Percentiles rank a stretch among this genome's conserved stretches.
phyloP scores from a whole-genome alignment of 148 eudicot genomes.

The Rhododendron simsii region DNA sequence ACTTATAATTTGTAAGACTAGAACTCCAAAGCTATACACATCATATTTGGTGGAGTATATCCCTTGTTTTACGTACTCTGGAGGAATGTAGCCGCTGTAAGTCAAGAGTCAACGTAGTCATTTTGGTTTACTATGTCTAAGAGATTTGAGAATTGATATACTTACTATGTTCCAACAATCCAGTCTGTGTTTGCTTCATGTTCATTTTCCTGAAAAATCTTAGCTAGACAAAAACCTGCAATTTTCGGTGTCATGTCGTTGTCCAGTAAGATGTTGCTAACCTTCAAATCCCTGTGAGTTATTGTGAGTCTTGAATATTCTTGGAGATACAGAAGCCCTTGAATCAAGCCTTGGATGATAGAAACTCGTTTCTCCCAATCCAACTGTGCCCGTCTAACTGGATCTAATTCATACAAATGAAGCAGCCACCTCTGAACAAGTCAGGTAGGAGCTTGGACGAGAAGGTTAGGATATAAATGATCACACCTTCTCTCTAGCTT shows the following conservation, averaged over 20 bases:
- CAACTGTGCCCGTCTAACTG: neutral
- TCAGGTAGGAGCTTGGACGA: neutral
- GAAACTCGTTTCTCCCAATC: neutral
- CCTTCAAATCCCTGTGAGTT: slow-evolving; percentile 39
- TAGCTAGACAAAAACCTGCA: slow-evolving; percentile 44
- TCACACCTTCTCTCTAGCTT: neutral
- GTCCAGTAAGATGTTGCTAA: slow-evolving; percentile 37
- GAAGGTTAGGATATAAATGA: neutral
- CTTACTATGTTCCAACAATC: slow-evolving; percentile 49
- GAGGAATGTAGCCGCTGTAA: slow-evolving; percentile 38
- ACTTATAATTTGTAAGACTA: slow-evolving; percentile 34
- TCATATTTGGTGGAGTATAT: slow-evolving; percentile 38
- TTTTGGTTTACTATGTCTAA: neutral
- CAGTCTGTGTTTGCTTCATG: slow-evolving; percentile 31
- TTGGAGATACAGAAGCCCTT: neutral
- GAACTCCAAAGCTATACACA: slow-evolving; percentile 41
- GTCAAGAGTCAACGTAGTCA: neutral
- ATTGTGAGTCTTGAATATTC: slow-evolving; percentile 4
- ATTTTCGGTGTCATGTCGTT: slow-evolving; percentile 31
- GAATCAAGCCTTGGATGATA: neutral
- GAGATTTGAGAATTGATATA: neutral
- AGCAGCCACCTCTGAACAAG: neutral
- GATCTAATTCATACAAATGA: neutral
- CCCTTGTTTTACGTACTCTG: slow-evolving; percentile 35
- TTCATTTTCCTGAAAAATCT: slow-evolving; percentile 30